Evolutionary conservation across 129 eudicot species (phyloP), one percentile per base, ranked within the genome.

Genomic region (Ambrosia artemisiifolia): DNA sequence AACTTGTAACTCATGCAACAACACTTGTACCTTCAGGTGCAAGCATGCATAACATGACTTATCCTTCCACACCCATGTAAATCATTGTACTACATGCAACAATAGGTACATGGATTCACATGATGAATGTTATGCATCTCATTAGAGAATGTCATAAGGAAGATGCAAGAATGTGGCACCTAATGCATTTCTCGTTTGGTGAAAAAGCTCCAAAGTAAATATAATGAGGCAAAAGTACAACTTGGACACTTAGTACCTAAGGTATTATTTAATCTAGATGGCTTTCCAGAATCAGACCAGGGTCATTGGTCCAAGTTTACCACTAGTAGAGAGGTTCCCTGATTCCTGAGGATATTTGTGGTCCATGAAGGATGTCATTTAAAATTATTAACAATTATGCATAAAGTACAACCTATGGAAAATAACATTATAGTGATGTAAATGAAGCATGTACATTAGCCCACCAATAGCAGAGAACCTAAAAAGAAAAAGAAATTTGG

Each of bases 101-200:
- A 78, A 16, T 28, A 5, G 64, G 71, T 70, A 70, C 76, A 70
- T 78, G 77, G 14, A 53, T 33, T 65, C 82, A 78, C 82, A 78
- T 78, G 76, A 70, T 50, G 60, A 36, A 77, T 48, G 71, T 24
- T 49, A 61, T 69, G 65, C 76, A 69, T 28, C 43, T n/a, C 35
- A 69, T 69, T 48, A 61, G 48, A 51, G 81, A 77, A 61, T 70
- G 77, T 49, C 77, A 70, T 70, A 78, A 78, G 49, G 71, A 51
- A 49, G 82, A 63, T 78, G 65, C 13, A 19, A 64, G 77, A 59
- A 78, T 78, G 71, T 78, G 82, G 82, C 77, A 78, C 61, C 82
- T 63, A 78, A 78, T 78, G 82, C 77, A 42, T 78, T 78, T 71
- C 77, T 78, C 64, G 72, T 65, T 70, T 63, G 50, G 61, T 78